Base-by-base conservation (phyloP, 441 rosid species). In the Syzygium syzygioides region DNA sequence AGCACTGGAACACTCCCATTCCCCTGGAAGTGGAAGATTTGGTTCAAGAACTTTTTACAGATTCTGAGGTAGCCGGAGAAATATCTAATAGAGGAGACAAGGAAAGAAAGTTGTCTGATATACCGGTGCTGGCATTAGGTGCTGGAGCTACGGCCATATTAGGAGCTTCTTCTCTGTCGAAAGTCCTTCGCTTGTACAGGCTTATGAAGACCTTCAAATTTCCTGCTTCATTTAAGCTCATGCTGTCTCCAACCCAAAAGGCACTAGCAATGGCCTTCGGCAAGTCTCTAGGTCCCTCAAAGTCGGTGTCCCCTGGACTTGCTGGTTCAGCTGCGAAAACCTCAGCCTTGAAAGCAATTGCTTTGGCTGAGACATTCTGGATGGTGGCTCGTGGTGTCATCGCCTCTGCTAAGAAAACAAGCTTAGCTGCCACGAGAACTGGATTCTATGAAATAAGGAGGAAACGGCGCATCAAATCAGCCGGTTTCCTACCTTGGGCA, bases 391-490 rank as follows among this genome's bases (percentile, higher is more conserved):
- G 95, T 64, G 90, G 97, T 50, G 91, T 95, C 23, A 95, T 96
- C 87, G 95, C 97, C 86, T 97, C 98, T 17, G 95, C 92, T 10
- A 97, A 96, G 93, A 97, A 95, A 91, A 97, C 99, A 28, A 95
- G 99, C 90, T 92, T 96, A 80, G 94, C 99, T 89, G 97, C 98
- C 52, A 95, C 94, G 98, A 96, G 98, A 94, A 90, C 97, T 14
- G 97, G 99, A 9, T 96, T 96, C 90, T 96, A 96, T 89, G 96
- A 97, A 92, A 97, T 96, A 89, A 96, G 95, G 99, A 92, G 98
- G 94, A 95, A 92, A 89, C 91, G 98, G 87, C 90, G 14, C 84
- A 92, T 93, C 41, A 92, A 87, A 88, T 95, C 96, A 14, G 90
- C 96, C 1, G 94, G 98, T 56, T 34, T 92, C 87, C 92, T 97